Base-by-base conservation (phyloP, 23 red algal species). In the Chondrus crispus region DNA sequence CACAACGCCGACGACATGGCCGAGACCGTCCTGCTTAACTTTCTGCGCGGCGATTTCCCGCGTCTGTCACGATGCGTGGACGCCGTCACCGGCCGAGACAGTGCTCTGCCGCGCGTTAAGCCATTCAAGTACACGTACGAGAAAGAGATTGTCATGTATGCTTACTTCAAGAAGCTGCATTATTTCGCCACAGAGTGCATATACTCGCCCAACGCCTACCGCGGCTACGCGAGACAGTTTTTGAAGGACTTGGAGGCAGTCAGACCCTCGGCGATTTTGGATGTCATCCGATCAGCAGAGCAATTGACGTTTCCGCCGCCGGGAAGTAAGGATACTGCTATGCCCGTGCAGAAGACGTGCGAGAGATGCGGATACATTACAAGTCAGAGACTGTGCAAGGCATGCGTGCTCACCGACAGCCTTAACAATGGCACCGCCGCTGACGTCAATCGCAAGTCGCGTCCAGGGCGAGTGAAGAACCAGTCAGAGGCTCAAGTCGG, bases 1-100 rank as follows among this genome's bases (percentile, higher is more conserved):
- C 97, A 99, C 81, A 99, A 99, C 66, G 97, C 97, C 11, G 97
- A 99, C 84, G 97, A 99, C 51, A 94, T 99, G 64, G 97, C 97
- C 11, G 97, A 99, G 53, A 99, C 97, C 13, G 91, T 99, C 6
- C 46, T 99, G 43, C 91, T 99, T 9, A 99, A 99, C 60, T 82
- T 99, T 40, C 50, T 99, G 54, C 91, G 97, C 29, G 97, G 97
- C 46, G 97, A 99, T 78, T 91, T 91, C 77, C 81, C 88, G 2
- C 86, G 97, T 3, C 51, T 99, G 18, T 90, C 80, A 20, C 57
- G 94, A 49, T 91, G 93, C 52, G 82, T 91, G 3, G 91, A 99
- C 32, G 86, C 81, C 47, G 76, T 93, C 63, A 94, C 94, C 49
- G 87, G 82, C 29, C 77, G 60, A 45, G 85, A 72, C 46, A 82